A percentile compares a stretch with the other conserved stretches of the same genome.
These are phyloP conservation scores for Coemansia sp. DNA, from an alignment of 192 early-diverging fungal species.

Conservation along the genomic window DNA sequence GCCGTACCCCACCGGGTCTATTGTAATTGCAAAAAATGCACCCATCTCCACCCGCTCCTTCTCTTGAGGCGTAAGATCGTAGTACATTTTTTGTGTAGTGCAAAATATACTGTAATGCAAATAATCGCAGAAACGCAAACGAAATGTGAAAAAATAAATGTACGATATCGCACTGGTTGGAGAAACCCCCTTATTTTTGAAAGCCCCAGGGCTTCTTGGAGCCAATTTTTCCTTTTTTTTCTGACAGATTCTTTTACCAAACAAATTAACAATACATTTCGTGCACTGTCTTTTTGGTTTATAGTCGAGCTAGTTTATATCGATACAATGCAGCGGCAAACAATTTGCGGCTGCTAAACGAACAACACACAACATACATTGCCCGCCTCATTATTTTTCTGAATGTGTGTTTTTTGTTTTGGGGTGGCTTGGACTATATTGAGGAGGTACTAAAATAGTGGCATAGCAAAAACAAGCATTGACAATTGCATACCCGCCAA, in stretches of 20 bases:
- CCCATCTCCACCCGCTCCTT: conserved; percentile 30
- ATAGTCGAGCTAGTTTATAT: too few species aligned
- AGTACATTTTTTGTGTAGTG: conserved; percentile 29
- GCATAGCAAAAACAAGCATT: not conserved
- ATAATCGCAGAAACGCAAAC: not conserved
- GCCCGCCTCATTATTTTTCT: not conserved
- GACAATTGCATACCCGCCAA: not conserved
- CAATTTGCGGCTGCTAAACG: not conserved
- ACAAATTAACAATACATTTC: not conserved
- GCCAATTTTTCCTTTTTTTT: not conserved
- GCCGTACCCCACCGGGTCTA: conserved; percentile 34
- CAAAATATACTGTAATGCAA: not conserved
- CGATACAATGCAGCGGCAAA: too few species aligned
- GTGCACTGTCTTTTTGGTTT: too few species aligned
- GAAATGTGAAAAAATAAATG: not conserved
- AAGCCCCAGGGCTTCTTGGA: not conserved
- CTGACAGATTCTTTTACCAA: not conserved
- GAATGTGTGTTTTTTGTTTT: not conserved
- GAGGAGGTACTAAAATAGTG: not conserved
- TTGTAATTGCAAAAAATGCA: conserved; percentile 29
- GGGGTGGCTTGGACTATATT: not conserved
- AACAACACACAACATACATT: not conserved
- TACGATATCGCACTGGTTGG: not conserved
- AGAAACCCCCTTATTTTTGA: not conserved
- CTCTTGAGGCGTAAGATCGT: conserved; percentile 32